phyloP scores from a whole-genome alignment of 2,329 filamentous ascomycete species.

The Esteya vermicola region DNA sequence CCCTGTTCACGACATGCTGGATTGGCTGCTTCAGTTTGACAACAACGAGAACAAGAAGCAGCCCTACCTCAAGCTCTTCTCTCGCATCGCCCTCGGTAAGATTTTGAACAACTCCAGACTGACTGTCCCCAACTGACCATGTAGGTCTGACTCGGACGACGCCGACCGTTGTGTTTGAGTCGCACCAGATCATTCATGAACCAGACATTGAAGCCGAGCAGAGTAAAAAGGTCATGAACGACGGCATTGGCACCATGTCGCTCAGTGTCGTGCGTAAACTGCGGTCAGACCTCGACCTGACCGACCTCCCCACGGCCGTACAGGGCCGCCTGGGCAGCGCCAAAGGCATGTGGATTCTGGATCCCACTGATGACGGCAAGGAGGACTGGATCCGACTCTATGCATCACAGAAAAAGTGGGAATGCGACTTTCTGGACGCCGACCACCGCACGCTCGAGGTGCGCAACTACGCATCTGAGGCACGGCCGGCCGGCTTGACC shows the following conservation, averaged over 20 bases:
- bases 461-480: constrained; percentile 28
- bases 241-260: constrained; percentile 54
- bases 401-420: constrained; percentile 56
- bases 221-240: constrained; percentile 40
- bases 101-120: too few relatives aligned
- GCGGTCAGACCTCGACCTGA: constrained; percentile 31
- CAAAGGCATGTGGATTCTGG: constrained; percentile 63
- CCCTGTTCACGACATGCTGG: constrained; percentile 28
- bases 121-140: constrained; percentile 1
- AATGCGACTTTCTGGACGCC: constrained; percentile 29
- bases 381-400: constrained; percentile 52
- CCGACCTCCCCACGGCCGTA: constrained; percentile 45
- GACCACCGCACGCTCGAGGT: constrained; percentile 53
- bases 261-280: constrained; percentile 39
- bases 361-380: constrained; percentile 29
- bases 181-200: constrained; percentile 27
- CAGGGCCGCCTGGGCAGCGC: constrained; percentile 59
- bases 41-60: constrained; percentile 26
- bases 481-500: constrained; percentile 44
- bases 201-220: constrained; percentile 19
- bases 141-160: constrained; percentile 36
- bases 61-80: constrained; percentile 40
- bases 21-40: constrained; percentile 36
- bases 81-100: constrained; percentile 39
- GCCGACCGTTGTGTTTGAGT: constrained; percentile 30